phyloP scores from a whole-genome alignment of 768 basidiomycete genomes.

The Rickenella mellea region DNA sequence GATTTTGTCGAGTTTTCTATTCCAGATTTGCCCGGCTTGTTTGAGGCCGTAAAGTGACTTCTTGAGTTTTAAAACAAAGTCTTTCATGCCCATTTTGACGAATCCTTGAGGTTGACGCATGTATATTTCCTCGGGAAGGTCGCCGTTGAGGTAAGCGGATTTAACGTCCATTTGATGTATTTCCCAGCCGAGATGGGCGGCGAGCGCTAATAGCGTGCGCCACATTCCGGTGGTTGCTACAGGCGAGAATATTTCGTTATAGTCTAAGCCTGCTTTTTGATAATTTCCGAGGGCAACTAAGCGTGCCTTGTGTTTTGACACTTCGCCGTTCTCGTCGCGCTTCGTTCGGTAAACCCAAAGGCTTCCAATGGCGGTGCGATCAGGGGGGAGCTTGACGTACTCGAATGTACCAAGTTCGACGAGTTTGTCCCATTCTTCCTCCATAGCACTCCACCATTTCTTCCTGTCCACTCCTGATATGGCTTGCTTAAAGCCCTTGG shows the following conservation, averaged over 20 bases:
- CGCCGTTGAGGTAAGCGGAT: constrained; percentile 7
- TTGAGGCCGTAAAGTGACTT: constrained; percentile 35
- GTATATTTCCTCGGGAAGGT: constrained; percentile 5
- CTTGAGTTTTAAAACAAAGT: constrained; percentile 6
- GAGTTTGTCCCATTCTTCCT: constrained; percentile 14
- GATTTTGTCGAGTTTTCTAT: constrained; percentile 19
- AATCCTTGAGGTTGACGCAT: constrained; percentile 3
- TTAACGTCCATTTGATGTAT: constrained; percentile 5
- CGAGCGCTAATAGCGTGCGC: background rate
- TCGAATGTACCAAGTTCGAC: constrained; percentile 19
- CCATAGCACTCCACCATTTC: constrained; percentile 17
- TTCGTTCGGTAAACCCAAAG: constrained; percentile 26
- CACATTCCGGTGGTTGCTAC: constrained; percentile 15
- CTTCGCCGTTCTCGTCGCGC: constrained; percentile 7
- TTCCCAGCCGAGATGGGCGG: background rate
- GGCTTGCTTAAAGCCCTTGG: background rate
- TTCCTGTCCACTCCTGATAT: background rate
- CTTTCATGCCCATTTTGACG: background rate
- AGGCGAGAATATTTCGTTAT: constrained; percentile 17
- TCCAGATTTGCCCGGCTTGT: constrained; percentile 29
- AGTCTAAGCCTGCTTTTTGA: constrained; percentile 20
- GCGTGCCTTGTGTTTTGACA: constrained; percentile 9
- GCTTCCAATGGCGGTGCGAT: constrained; percentile 19
- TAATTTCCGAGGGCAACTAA: constrained; percentile 22
- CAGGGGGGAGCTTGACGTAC: constrained; percentile 15